Evolutionary conservation across 1,284 basidiomycete genomes (phyloP).

Genomic region (Neonothopanus nambi): DNA sequence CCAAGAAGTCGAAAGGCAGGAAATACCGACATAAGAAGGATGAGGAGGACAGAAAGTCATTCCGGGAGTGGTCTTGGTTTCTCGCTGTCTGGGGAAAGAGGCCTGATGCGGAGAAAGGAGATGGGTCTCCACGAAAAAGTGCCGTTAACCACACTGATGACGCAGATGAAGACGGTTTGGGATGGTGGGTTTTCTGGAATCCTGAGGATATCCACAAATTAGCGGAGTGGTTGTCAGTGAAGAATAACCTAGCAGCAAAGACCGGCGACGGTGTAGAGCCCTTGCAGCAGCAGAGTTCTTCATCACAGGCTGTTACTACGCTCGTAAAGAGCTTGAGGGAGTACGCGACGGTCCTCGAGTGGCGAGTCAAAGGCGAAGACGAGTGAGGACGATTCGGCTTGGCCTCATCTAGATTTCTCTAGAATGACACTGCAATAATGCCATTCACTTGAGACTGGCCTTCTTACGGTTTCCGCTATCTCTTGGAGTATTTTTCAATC

Average conservation of each 20-base stretch:
- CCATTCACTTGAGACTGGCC: too few species aligned
- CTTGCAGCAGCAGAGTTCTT: neutral
- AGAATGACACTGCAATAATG: neutral
- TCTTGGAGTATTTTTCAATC: too few species aligned
- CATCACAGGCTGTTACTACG: slow-evolving; percentile 31
- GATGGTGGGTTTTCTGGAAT: slow-evolving; percentile 76
- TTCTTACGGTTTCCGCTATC: too few species aligned
- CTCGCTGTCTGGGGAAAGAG: slow-evolving; percentile 68
- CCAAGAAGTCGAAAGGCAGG: slow-evolving; percentile 25
- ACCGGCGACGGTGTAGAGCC: slow-evolving; percentile 19
- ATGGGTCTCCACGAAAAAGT: neutral
- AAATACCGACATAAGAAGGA: slow-evolving; percentile 38
- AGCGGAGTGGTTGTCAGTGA: slow-evolving; percentile 63
- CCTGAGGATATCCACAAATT: slow-evolving; percentile 62
- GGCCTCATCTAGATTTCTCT: slow-evolving; percentile 27
- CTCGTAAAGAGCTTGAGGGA: slow-evolving; percentile 48
- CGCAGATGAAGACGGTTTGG: slow-evolving; percentile 21
- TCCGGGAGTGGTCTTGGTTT: slow-evolving; percentile 71
- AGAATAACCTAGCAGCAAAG: slow-evolving; percentile 39
- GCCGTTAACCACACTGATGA: neutral
- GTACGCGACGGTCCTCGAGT: slow-evolving; percentile 50
- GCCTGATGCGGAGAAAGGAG: slow-evolving; percentile 30
- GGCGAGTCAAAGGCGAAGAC: slow-evolving; percentile 42
- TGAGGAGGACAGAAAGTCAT: slow-evolving; percentile 43
- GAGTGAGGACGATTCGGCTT: slow-evolving; percentile 16